A percentile compares a stretch with the other conserved stretches of the same genome.
Conservation (phyloP, 495 filamentous ascomycete species). For the Trichoderma reesei region DNA sequence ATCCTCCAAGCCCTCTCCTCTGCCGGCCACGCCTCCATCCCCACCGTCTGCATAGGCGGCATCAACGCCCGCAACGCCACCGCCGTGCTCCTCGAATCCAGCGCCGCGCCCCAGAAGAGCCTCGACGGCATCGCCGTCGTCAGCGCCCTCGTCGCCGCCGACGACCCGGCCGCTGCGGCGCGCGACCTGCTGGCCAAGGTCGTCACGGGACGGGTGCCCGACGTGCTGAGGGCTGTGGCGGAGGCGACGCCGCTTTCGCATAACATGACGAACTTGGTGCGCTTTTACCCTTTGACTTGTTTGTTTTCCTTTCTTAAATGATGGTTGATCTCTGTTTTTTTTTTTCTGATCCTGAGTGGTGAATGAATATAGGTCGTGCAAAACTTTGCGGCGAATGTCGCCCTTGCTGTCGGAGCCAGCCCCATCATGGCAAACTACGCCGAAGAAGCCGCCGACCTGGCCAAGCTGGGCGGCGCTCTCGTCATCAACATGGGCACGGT, state of each 20-base stretch:
- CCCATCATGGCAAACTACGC: slow-evolving; percentile 92
- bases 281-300: too few relatives aligned
- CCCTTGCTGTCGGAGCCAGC: slow-evolving; percentile 71
- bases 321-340: too few relatives aligned
- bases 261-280: slow-evolving; percentile 83
- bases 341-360: too few relatives aligned
- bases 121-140: slow-evolving; percentile 82
- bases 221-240: slow-evolving; percentile 49
- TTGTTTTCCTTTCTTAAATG: background rate
- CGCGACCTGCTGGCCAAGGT: slow-evolving; percentile 41
- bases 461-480: slow-evolving; percentile 52
- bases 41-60: slow-evolving; percentile 76
- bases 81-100: slow-evolving; percentile 59
- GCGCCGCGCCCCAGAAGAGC: slow-evolving; percentile 28
- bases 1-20: slow-evolving; percentile 53
- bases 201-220: slow-evolving; percentile 36
- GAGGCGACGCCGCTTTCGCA: slow-evolving; percentile 66
- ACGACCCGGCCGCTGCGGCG: slow-evolving; percentile 52
- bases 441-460: slow-evolving; percentile 72
- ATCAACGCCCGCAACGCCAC: slow-evolving; percentile 73
- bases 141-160: slow-evolving; percentile 73
- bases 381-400: slow-evolving; percentile 87
- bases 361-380: slow-evolving; percentile 52
- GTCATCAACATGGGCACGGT: slow-evolving; percentile 96
- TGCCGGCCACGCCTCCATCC: slow-evolving; percentile 23